Conservation (phyloP, 768 basidiomycete genomes). For the Saitozyma podzolica region DNA sequence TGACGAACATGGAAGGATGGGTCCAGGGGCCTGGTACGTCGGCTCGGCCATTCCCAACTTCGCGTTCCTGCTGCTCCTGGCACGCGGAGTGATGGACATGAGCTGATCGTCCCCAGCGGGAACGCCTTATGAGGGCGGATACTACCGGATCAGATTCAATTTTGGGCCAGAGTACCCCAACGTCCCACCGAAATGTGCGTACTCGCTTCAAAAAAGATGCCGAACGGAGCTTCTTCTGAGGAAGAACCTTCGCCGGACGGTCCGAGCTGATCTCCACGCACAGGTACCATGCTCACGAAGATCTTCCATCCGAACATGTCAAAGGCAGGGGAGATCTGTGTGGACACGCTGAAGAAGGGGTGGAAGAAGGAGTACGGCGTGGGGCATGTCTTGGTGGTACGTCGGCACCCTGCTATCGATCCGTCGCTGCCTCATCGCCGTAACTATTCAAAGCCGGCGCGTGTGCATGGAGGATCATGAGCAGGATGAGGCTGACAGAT, state of each 20-base stretch:
- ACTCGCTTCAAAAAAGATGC: neutral
- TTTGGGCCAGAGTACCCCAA: slow-evolving; percentile 94
- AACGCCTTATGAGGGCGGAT: slow-evolving; percentile 70
- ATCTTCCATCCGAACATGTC: slow-evolving; percentile 98
- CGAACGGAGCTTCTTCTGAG: slow-evolving; percentile 6
- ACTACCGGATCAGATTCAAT: slow-evolving; percentile 73
- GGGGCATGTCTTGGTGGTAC: slow-evolving; percentile 73
- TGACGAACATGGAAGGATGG: slow-evolving; percentile 80
- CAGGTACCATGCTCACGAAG: slow-evolving; percentile 89
- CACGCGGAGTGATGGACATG: neutral
- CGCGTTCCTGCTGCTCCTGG: too few relatives aligned
- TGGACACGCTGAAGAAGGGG: slow-evolving; percentile 95
- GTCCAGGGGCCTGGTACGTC: slow-evolving; percentile 84
- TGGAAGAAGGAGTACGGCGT: slow-evolving; percentile 93
- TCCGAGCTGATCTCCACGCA: neutral
- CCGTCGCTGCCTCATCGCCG: neutral
- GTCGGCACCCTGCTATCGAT: slow-evolving; percentile 5
- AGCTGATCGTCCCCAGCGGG: slow-evolving; percentile 55
- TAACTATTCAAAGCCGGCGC: neutral
- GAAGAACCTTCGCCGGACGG: too few relatives aligned
- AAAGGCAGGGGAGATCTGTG: slow-evolving; percentile 84
- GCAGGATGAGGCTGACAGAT: neutral
- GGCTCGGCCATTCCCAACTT: neutral
- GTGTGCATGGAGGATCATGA: neutral
- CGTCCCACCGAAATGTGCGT: slow-evolving; percentile 84